Evolutionary conservation across 23 red algal species (phyloP).

Genomic region (Gracilaria caudata): DNA sequence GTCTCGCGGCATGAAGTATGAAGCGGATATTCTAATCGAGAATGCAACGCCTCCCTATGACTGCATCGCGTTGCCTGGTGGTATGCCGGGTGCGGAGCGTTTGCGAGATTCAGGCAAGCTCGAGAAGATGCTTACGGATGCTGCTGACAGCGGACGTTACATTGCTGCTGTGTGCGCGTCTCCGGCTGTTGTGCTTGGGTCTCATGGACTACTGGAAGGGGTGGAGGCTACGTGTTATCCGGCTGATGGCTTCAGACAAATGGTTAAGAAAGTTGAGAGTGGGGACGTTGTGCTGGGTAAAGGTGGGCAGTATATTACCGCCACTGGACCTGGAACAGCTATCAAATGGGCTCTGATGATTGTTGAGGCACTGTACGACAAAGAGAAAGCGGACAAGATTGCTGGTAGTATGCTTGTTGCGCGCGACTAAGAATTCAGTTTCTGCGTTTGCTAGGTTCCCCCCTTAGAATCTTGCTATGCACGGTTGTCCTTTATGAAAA

Average conservation of each 20-base stretch:
- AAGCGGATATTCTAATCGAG: slow-evolving; percentile 76
- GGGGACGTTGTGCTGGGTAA: slow-evolving; percentile 74
- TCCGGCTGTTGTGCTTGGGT: slow-evolving; percentile 87
- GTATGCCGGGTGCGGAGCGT: slow-evolving; percentile 92
- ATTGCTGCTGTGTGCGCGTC: slow-evolving; percentile 95
- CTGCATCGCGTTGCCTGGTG: slow-evolving; percentile 83
- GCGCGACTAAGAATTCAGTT: slow-evolving; percentile 10
- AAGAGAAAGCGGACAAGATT: slow-evolving; percentile 75
- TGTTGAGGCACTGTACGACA: slow-evolving; percentile 82
- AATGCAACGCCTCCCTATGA: slow-evolving; percentile 58
- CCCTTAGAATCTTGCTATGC: no score
- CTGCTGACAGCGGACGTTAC: slow-evolving; percentile 25
- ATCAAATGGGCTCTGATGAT: slow-evolving; percentile 82
- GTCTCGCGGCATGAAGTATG: slow-evolving; percentile 81
- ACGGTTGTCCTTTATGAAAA: no score
- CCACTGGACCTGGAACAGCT: slow-evolving; percentile 92
- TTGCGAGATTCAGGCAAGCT: slow-evolving; percentile 67
- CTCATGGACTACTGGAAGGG: slow-evolving; percentile 76
- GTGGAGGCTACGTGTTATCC: slow-evolving; percentile 93
- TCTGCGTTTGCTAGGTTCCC: no score
- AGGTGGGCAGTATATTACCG: slow-evolving; percentile 79
- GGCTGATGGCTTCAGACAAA: slow-evolving; percentile 67
- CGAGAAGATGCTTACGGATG: slow-evolving; percentile 50
- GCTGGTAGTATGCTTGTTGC: slow-evolving; percentile 71
- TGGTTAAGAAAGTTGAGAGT: slow-evolving; percentile 62